These are phyloP conservation scores for Laetiporus sulphureus DNA, from an alignment of 1,284 basidiomycete species.

Conservation along the genomic window DNA sequence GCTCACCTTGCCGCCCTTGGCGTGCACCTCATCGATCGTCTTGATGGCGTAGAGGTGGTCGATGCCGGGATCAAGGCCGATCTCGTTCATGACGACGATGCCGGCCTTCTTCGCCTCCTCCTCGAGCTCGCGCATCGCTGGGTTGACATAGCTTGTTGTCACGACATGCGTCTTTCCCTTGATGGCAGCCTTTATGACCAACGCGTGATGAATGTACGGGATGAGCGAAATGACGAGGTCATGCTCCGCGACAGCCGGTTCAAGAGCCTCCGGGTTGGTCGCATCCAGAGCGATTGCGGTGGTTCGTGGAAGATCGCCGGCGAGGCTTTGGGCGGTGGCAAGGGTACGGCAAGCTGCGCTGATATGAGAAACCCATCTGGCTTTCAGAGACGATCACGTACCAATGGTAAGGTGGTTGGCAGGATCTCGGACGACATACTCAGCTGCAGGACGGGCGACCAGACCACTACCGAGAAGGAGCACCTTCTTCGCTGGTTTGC, in stretches of 20 bases:
- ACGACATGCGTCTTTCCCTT: conserved; percentile 94
- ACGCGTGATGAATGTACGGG: conserved; percentile 90
- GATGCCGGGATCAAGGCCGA: conserved; percentile 94
- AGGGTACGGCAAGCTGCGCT: conserved; percentile 79
- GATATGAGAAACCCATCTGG: background rate
- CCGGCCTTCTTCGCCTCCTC: conserved; percentile 82
- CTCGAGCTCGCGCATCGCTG: conserved; percentile 87
- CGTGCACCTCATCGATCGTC: conserved; percentile 92
- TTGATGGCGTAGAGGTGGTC: conserved; percentile 97
- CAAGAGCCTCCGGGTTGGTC: conserved; percentile 65
- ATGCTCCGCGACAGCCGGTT: conserved; percentile 75
- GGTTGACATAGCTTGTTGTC: conserved; percentile 92
- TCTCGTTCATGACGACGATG: conserved; percentile 96
- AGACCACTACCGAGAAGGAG: conserved; percentile 93
- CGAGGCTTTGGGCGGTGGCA: conserved; percentile 64
- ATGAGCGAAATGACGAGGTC: conserved; percentile 97
- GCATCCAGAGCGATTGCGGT: conserved; percentile 84
- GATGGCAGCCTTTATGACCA: conserved; percentile 93
- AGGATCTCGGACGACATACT: conserved; percentile 84
- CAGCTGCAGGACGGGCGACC: conserved; percentile 90
- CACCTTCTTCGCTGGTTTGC: conserved; percentile 59
- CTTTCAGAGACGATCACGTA: conserved; percentile 19
- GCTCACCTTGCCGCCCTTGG: conserved; percentile 84
- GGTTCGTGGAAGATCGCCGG: conserved; percentile 62
- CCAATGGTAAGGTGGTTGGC: conserved; percentile 85